phyloP scores from a whole-genome alignment of 2,329 filamentous ascomycete genomes.

The Penicillium sp. region DNA sequence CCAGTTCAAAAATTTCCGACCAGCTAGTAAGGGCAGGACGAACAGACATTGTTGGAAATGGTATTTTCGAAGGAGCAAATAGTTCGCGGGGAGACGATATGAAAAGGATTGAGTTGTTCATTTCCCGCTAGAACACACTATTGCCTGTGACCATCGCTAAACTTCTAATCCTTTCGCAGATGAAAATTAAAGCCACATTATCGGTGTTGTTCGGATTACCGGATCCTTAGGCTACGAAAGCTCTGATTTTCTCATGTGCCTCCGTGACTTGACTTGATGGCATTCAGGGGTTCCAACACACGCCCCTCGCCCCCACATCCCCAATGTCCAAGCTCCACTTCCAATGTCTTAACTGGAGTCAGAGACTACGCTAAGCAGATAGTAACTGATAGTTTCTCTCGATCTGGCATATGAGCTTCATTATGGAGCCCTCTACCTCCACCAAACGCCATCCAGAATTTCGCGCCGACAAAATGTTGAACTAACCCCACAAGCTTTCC shows the following conservation, averaged over 20 bases:
- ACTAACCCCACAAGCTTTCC: neutral
- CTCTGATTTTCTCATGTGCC: neutral
- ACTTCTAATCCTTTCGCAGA: neutral
- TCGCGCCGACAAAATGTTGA: neutral
- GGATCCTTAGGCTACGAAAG: neutral
- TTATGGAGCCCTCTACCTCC: neutral
- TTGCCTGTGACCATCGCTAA: neutral
- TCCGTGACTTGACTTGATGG: neutral
- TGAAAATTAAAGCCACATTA: neutral
- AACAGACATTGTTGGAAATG: neutral
- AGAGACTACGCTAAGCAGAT: neutral
- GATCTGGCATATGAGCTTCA: neutral
- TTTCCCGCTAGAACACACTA: neutral
- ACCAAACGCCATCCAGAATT: neutral
- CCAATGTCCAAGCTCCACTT: conserved; percentile 1
- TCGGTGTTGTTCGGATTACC: neutral
- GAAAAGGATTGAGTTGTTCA: no score
- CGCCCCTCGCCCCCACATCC: conserved; percentile 7
- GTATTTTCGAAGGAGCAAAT: no score
- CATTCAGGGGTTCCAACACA: neutral
- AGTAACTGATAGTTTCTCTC: neutral
- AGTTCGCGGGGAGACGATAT: no score
- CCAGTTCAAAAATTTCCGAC: neutral
- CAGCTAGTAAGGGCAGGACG: neutral
- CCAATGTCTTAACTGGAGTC: neutral